Percentiles rank a stretch among this genome's conserved stretches.
These are phyloP conservation scores for Draba incana DNA, from an alignment of 345 rosid species.

Conservation along the genomic window DNA sequence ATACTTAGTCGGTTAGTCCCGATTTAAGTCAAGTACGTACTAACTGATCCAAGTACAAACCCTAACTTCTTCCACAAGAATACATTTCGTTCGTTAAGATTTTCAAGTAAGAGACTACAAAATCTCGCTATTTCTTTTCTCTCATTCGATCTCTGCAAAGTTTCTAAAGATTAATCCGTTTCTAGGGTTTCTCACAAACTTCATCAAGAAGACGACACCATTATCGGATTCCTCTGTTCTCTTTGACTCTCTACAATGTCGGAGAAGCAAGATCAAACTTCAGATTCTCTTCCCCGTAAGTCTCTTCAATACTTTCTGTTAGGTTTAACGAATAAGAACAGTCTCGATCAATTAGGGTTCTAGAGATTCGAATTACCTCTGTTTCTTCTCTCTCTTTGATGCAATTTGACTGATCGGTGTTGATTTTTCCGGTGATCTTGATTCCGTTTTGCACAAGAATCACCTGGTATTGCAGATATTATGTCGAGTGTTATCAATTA, in stretches of 20 bases:
- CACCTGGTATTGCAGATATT: background rate
- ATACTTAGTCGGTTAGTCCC: too few relatives aligned
- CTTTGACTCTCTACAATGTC: background rate
- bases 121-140: constrained; percentile 12
- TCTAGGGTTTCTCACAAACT: constrained; percentile 9
- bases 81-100: too few relatives aligned
- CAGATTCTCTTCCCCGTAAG: constrained; percentile 12
- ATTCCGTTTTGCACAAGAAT: constrained; percentile 4
- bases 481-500: too few relatives aligned
- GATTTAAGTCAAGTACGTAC: too few relatives aligned
- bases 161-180: background rate
- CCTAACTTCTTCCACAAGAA: too few relatives aligned
- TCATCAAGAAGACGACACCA: background rate
- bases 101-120: background rate
- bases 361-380: background rate
- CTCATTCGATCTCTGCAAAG: background rate
- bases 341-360: constrained; percentile 8
- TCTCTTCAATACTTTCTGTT: background rate
- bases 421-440: constrained; percentile 25
- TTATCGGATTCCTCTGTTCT: constrained; percentile 3
- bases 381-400: background rate
- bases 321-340: background rate
- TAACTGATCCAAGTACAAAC: too few relatives aligned
- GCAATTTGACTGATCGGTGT: background rate
- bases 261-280: constrained; percentile 1